Evolutionary conservation across 371 early-diverging fungal genomes (phyloP).

Genomic region (Dichotomocladium elegans): DNA sequence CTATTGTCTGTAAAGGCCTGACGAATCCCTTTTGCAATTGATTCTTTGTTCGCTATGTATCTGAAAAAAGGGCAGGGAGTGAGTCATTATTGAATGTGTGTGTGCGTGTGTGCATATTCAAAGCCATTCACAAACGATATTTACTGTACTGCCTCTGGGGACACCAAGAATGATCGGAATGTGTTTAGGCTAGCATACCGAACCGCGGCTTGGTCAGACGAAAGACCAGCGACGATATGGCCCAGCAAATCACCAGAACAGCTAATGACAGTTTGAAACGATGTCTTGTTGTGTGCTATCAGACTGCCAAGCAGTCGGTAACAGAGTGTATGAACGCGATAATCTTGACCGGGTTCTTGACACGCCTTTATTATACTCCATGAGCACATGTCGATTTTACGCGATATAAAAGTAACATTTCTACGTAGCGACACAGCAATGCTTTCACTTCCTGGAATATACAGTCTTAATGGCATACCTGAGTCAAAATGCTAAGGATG

Average conservation of each 20-base stretch:
- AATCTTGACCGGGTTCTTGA: conserved; percentile 30
- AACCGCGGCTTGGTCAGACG: conserved; percentile 28
- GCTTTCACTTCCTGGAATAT: not conserved
- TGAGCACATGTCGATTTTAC: not conserved
- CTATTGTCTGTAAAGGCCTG: conserved; percentile 27
- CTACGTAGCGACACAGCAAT: not conserved
- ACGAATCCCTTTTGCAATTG: conserved; percentile 16
- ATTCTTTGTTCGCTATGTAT: no score
- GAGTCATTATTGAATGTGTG: no score
- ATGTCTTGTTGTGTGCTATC: conserved; percentile 7
- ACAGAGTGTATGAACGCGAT: conserved; percentile 31
- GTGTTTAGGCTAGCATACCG: conserved; percentile 35
- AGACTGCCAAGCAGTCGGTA: conserved; percentile 34
- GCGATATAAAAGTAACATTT: no score
- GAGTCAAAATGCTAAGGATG: conserved; percentile 15
- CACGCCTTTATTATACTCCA: conserved; percentile 19
- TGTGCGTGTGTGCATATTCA: no score
- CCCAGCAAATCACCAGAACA: conserved; percentile 14
- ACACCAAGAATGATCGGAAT: conserved; percentile 15
- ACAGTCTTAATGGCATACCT: conserved; percentile 7
- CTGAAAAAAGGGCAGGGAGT: no score
- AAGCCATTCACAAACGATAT: no score
- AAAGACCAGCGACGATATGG: conserved; percentile 7
- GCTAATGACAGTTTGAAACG: conserved; percentile 8
- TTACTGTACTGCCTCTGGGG: no score